These are phyloP conservation scores for Chlamydomonas schloesseri DNA, from an alignment of 139 green algal species.

Conservation along the genomic window DNA sequence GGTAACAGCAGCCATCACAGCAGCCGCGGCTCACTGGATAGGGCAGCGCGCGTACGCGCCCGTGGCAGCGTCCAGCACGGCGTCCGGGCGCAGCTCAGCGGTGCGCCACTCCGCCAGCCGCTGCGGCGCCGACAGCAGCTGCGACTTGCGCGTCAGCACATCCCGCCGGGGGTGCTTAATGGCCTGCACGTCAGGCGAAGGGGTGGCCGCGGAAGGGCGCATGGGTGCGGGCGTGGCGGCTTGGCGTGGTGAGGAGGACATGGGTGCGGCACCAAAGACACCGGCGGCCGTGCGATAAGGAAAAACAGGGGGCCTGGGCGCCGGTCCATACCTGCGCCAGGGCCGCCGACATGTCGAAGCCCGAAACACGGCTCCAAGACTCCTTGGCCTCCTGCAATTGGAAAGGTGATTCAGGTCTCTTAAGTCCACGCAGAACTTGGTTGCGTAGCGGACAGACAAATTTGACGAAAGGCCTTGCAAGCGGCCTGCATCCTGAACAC, in stretches of 20 bases:
- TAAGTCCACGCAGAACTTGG: too few species aligned
- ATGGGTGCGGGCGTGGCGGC: too few species aligned
- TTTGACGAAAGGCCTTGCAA: too few species aligned
- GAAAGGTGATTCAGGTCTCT: too few species aligned
- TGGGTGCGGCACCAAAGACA: background rate
- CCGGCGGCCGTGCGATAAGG: too few species aligned
- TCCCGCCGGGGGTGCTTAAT: conserved; percentile 30
- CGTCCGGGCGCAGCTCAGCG: background rate
- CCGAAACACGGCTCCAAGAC: conserved; percentile 7
- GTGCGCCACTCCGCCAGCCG: conserved; percentile 1
- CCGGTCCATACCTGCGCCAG: conserved; percentile 15
- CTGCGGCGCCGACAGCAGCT: conserved; percentile 27
- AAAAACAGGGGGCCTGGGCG: too few species aligned
- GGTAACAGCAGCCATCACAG: too few species aligned
- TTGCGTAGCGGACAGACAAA: too few species aligned
- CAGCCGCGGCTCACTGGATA: background rate
- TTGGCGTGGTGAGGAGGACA: too few species aligned
- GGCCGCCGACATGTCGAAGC: conserved; percentile 15
- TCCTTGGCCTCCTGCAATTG: conserved; percentile 38
- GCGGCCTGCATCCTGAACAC: too few species aligned
- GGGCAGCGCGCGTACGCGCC: conserved; percentile 20
- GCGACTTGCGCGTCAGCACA: conserved; percentile 25
- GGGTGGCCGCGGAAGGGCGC: too few species aligned
- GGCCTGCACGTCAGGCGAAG: too few species aligned
- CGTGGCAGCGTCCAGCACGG: background rate